phyloP scores from a whole-genome alignment of 1,139 yeast genomes.

The Cylindricascospora bacillispora region DNA sequence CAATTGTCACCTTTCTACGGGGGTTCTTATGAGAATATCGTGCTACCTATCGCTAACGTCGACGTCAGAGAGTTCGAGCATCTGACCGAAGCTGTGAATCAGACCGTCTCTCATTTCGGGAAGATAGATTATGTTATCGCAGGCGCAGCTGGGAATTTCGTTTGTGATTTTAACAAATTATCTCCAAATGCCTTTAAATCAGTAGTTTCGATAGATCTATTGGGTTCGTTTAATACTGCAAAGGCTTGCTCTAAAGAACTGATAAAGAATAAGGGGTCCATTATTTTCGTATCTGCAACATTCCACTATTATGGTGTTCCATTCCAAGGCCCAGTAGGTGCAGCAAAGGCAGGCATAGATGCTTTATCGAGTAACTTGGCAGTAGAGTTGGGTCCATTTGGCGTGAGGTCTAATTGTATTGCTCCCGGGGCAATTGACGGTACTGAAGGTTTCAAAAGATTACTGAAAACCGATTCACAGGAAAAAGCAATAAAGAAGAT shows the following conservation, averaged over 20 bases:
- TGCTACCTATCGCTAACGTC: conserved; percentile 51
- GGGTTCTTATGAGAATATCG: conserved; percentile 44
- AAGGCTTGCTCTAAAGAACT: conserved; percentile 67
- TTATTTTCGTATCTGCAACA: conserved; percentile 77
- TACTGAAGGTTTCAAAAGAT: conserved; percentile 68
- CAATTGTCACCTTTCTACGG: conserved; percentile 29
- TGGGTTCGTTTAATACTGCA: conserved; percentile 79
- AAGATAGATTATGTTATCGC: conserved; percentile 72
- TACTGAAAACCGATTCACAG: conserved; percentile 33
- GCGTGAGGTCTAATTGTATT: conserved; percentile 65
- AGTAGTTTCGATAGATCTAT: conserved; percentile 69
- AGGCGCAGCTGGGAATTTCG: conserved; percentile 92
- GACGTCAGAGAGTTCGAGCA: conserved; percentile 65
- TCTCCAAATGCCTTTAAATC: conserved; percentile 79
- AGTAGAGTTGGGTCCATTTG: conserved; percentile 80
- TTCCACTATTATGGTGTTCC: conserved; percentile 81
- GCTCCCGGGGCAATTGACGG: conserved; percentile 82
- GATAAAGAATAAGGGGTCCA: conserved; percentile 49
- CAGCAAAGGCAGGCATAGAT: conserved; percentile 91
- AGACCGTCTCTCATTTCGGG: conserved; percentile 50
- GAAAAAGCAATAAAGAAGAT: conserved; percentile 34
- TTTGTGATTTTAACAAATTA: conserved; percentile 64
- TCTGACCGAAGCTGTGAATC: conserved; percentile 46
- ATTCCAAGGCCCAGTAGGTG: conserved; percentile 75
- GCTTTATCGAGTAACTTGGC: conserved; percentile 73